phyloP scores from a whole-genome alignment of 352 stramenopile genomes.

The Globisporangium carolinianum region DNA sequence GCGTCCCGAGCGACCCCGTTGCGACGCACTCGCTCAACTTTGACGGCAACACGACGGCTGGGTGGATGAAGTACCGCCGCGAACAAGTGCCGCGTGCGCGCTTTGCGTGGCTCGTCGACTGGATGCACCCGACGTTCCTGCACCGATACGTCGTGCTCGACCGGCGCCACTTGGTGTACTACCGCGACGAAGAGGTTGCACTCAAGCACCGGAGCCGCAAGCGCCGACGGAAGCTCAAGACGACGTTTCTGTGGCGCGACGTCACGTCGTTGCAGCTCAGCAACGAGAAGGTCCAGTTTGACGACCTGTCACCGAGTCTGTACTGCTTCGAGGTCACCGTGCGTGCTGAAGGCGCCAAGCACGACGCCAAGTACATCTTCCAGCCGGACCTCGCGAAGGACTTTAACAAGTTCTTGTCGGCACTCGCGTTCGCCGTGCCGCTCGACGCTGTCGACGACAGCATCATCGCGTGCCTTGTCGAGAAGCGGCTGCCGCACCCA shows the following conservation, averaged over 20 bases:
- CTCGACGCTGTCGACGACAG: slow-evolving; percentile 53
- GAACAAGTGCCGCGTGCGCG: slow-evolving; percentile 46
- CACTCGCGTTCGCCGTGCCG: slow-evolving; percentile 63
- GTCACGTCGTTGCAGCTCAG: slow-evolving; percentile 55
- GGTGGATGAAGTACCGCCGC: slow-evolving; percentile 83
- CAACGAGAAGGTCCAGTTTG: slow-evolving; percentile 68
- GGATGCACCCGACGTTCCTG: slow-evolving; percentile 69
- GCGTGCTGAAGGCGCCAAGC: slow-evolving; percentile 34
- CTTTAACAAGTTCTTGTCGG: slow-evolving; percentile 72
- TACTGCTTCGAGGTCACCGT: slow-evolving; percentile 79
- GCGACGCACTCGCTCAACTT: slow-evolving; percentile 69
- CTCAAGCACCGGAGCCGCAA: slow-evolving; percentile 74
- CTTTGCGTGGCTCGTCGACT: slow-evolving; percentile 43
- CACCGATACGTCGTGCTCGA: slow-evolving; percentile 83
- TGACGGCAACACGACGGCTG: slow-evolving; percentile 63
- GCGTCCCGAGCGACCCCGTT: slow-evolving; percentile 57
- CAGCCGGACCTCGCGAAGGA: slow-evolving; percentile 66
- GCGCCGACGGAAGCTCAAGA: slow-evolving; percentile 73
- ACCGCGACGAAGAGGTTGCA: slow-evolving; percentile 73
- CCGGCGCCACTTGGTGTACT: slow-evolving; percentile 63
- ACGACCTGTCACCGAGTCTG: slow-evolving; percentile 74
- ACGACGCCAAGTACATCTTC: slow-evolving; percentile 74
- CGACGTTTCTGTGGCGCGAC: slow-evolving; percentile 62
- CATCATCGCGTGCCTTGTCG: slow-evolving; percentile 50
- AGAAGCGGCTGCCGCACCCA: slow-evolving; percentile 57